phyloP scores from a whole-genome alignment of 2,329 filamentous ascomycete species.

The Ampelomyces quisqualis region DNA sequence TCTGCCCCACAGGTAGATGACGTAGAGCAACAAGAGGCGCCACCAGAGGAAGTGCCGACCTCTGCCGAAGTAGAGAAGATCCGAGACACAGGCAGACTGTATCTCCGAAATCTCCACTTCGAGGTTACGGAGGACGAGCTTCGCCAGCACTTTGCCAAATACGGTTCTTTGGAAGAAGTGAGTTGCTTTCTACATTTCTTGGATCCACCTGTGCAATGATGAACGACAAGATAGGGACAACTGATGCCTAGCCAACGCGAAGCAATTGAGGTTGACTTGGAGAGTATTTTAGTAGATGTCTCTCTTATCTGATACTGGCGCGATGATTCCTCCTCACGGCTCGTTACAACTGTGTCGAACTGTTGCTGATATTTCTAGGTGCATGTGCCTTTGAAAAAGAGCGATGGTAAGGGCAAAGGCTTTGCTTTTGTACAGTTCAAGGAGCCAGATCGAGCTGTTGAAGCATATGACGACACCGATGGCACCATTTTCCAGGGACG shows the following conservation, averaged over 20 bases:
- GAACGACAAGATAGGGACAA: slow-evolving; percentile 98
- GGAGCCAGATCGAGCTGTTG: slow-evolving; percentile 69
- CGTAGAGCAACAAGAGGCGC: slow-evolving; percentile 10
- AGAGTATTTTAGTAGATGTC: slow-evolving; percentile 99
- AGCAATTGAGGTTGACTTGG: slow-evolving; percentile 85
- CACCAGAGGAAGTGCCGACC: slow-evolving; percentile 31
- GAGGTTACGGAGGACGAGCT: slow-evolving; percentile 76
- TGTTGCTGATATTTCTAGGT: slow-evolving; percentile 60
- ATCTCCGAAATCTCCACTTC: slow-evolving; percentile 86
- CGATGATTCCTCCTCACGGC: slow-evolving; percentile 2
- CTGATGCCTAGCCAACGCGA: slow-evolving; percentile 68
- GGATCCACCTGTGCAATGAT: slow-evolving; percentile 62
- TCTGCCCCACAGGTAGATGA: background rate
- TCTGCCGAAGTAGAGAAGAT: slow-evolving; percentile 61
- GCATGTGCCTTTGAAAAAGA: slow-evolving; percentile 74
- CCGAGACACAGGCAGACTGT: slow-evolving; percentile 72
- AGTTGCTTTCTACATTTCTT: slow-evolving; percentile 42
- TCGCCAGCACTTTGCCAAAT: slow-evolving; percentile 67
- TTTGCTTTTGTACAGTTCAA: slow-evolving; percentile 84
- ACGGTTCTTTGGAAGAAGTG: slow-evolving; percentile 85
- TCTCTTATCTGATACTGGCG: slow-evolving; percentile 73
- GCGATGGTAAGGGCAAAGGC: slow-evolving; percentile 75
- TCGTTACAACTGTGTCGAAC: background rate
- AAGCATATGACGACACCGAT: slow-evolving; percentile 78
- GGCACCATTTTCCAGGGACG: slow-evolving; percentile 89